Evolutionary conservation across 352 stramenopile genomes (phyloP).

Genomic region (Peronosclerospora sorghi): DNA sequence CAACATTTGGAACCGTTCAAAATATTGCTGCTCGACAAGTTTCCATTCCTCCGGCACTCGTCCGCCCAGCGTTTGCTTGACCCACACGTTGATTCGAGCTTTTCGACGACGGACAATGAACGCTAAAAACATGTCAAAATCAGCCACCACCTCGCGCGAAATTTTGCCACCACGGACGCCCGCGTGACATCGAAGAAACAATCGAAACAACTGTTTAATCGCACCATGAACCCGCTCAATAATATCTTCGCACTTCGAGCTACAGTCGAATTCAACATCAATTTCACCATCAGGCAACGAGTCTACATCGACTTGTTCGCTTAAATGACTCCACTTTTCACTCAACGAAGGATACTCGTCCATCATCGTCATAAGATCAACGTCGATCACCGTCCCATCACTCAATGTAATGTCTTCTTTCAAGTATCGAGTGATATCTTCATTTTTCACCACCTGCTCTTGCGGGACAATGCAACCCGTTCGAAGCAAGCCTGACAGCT

Average conservation of each 20-base stretch:
- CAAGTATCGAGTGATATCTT: constrained; percentile 11
- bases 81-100: constrained; percentile 33
- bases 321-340: constrained; percentile 24
- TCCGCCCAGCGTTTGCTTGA: constrained; percentile 24
- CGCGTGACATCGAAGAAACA: constrained; percentile 15
- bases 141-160: constrained; percentile 11
- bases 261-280: constrained; percentile 34
- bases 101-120: constrained; percentile 53
- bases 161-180: constrained; percentile 10
- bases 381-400: constrained; percentile 16
- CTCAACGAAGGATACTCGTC: constrained; percentile 19
- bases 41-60: constrained; percentile 38
- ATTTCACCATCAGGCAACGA: constrained; percentile 27
- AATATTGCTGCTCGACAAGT: constrained; percentile 30
- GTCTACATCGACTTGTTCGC: constrained; percentile 12
- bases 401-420: constrained; percentile 18
- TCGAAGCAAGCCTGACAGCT: constrained; percentile 34
- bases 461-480: constrained; percentile 28
- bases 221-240: constrained; percentile 9
- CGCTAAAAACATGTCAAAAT: constrained; percentile 49
- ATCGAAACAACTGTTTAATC: constrained; percentile 22
- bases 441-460: constrained; percentile 10
- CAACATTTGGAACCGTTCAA: constrained; percentile 35
- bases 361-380: constrained; percentile 21
- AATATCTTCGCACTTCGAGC: constrained; percentile 5